A percentile compares a stretch with the other conserved stretches of the same genome.
These are phyloP conservation scores for Leishmania guyanensis DNA, from an alignment of 208 protist species.

Conservation along the genomic window DNA sequence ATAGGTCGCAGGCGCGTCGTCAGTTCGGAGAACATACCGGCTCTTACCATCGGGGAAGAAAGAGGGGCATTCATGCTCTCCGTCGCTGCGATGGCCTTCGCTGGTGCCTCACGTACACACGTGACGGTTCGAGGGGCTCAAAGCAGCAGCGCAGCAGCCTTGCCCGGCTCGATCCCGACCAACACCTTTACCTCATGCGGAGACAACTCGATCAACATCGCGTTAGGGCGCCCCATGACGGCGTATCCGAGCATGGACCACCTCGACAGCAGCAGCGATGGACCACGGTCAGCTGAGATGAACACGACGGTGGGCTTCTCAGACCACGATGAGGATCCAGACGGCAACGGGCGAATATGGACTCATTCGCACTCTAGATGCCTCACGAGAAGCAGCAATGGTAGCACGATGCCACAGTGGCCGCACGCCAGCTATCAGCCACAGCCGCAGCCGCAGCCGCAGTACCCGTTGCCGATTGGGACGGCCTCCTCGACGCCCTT, in stretches of 20 bases:
- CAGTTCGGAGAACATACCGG: constrained; percentile 25
- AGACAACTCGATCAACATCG: not conserved
- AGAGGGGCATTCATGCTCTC: constrained; percentile 9
- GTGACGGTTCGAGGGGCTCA: not conserved
- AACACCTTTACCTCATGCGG: not conserved
- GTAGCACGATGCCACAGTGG: not conserved
- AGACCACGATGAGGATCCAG: constrained; percentile 11
- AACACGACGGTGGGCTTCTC: not conserved
- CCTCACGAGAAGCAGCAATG: not conserved
- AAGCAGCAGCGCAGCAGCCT: not conserved
- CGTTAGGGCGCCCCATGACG: not conserved
- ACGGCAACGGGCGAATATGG: not conserved
- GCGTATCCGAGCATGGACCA: constrained; percentile 2
- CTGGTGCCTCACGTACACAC: not conserved
- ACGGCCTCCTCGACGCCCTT: constrained; percentile 4
- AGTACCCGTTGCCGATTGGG: not conserved
- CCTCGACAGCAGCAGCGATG: constrained; percentile 7
- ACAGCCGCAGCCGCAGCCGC: constrained; percentile 5
- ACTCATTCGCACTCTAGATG: not conserved
- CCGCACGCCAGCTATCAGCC: not conserved
- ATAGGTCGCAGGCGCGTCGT: constrained; percentile 15
- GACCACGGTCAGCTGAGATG: constrained; percentile 11
- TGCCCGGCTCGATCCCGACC: not conserved
- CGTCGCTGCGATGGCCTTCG: not conserved
- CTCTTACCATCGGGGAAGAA: constrained; percentile 5